These are phyloP conservation scores for Quercus ilex DNA, from an alignment of 306 rosid species.

Conservation along the genomic window DNA sequence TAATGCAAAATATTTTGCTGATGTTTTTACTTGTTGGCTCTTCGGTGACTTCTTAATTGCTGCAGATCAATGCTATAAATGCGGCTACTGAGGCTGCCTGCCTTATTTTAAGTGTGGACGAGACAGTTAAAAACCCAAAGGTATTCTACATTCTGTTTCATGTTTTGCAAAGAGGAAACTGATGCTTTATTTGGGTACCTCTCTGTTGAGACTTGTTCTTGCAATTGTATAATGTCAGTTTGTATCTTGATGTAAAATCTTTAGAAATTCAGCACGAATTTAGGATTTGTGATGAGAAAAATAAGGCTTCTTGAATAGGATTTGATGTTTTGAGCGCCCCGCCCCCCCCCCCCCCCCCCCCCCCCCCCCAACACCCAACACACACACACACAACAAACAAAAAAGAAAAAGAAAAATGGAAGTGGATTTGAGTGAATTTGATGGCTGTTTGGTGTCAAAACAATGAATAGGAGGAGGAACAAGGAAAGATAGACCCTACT, in stretches of 20 bases:
- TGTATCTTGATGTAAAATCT: neutral
- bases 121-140: conserved; percentile 96
- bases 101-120: conserved; percentile 89
- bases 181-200: neutral
- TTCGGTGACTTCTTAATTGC: conserved; percentile 24
- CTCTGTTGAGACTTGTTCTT: neutral
- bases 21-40: conserved; percentile 5
- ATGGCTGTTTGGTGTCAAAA: too few relatives aligned
- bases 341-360: too few relatives aligned
- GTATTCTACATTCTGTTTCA: conserved; percentile 26
- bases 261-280: too few relatives aligned
- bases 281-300: too few relatives aligned
- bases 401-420: too few relatives aligned
- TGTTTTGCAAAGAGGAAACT: neutral
- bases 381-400: too few relatives aligned
- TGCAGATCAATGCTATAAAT: conserved; percentile 94
- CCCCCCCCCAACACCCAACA: accelerated
- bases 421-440: too few relatives aligned
- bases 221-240: neutral
- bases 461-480: too few relatives aligned
- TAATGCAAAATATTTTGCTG: neutral
- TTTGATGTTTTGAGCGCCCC: too few relatives aligned
- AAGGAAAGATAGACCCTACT: too few relatives aligned
- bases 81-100: conserved; percentile 99
- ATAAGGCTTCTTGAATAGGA: too few relatives aligned